These are phyloP conservation scores for Mallotus japonicus DNA, from an alignment of 441 rosid species.

Conservation along the genomic window DNA sequence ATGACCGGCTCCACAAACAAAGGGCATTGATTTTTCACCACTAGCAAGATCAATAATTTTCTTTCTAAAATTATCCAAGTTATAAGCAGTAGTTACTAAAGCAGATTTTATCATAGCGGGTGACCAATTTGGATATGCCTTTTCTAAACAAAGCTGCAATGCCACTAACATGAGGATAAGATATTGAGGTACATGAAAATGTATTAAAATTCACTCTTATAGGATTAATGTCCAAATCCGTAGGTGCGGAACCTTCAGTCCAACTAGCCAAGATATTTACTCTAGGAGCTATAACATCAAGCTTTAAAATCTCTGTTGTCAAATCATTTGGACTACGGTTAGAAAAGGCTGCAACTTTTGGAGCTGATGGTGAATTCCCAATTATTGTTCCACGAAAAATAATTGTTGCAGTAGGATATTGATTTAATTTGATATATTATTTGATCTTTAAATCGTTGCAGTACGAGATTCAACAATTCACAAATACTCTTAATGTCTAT, in stretches of 20 bases:
- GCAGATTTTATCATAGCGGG: slow-evolving; percentile 83
- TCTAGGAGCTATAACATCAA: slow-evolving; percentile 91
- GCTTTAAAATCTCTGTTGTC: slow-evolving; percentile 73
- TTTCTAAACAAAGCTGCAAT: slow-evolving; percentile 75
- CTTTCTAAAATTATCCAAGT: slow-evolving; percentile 57
- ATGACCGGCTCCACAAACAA: slow-evolving; percentile 72
- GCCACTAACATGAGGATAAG: slow-evolving; percentile 91
- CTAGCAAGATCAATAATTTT: slow-evolving; percentile 68
- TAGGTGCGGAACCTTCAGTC: slow-evolving; percentile 62
- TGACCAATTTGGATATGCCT: slow-evolving; percentile 67
- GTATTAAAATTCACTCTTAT: slow-evolving; percentile 76
- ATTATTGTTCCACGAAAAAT: slow-evolving; percentile 56
- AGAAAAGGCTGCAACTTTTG: slow-evolving; percentile 74
- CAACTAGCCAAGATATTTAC: slow-evolving; percentile 86
- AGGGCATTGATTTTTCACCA: slow-evolving; percentile 57
- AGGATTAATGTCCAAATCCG: slow-evolving; percentile 65
- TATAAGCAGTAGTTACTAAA: slow-evolving; percentile 72
- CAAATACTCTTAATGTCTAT: no score
- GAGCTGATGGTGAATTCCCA: slow-evolving; percentile 63
- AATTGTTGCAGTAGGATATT: slow-evolving; percentile 63
- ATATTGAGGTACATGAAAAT: slow-evolving; percentile 91
- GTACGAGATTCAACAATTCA: no score
- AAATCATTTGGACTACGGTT: slow-evolving; percentile 78
- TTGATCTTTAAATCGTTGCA: no score
- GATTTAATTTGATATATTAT: slow-evolving; percentile 39